phyloP scores from a whole-genome alignment of 306 rosid genomes.

The Vigna reflexopilosa region DNA sequence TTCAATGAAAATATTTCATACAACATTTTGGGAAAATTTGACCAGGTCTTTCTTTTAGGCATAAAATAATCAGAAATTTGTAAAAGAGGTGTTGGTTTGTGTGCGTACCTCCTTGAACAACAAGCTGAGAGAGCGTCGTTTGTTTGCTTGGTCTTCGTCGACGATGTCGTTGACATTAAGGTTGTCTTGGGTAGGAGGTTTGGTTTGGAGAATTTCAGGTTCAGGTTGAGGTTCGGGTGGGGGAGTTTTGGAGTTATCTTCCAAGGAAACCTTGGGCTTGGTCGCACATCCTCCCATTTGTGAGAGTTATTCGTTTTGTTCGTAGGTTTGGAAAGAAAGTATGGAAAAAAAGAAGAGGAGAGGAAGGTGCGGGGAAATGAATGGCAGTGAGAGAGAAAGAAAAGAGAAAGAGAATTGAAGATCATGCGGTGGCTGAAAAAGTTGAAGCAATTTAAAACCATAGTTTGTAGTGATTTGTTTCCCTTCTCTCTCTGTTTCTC shows the following conservation, averaged over 20 bases:
- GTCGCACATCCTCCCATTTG: slow-evolving; percentile 78
- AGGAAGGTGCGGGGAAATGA: slow-evolving; percentile 39
- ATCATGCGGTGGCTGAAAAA: slow-evolving; percentile 22
- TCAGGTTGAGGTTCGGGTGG: slow-evolving; percentile 26
- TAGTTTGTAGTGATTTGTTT: background rate
- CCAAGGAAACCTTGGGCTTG: slow-evolving; percentile 60
- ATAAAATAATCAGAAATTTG: background rate
- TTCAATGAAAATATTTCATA: background rate
- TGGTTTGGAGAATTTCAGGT: background rate
- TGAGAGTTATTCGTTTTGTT: background rate
- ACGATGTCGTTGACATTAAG: slow-evolving; percentile 40
- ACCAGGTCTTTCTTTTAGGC: background rate
- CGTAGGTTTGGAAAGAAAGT: background rate
- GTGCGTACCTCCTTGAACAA: slow-evolving; percentile 58
- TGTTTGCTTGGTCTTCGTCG: slow-evolving; percentile 53
- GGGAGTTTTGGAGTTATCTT: slow-evolving; percentile 35
- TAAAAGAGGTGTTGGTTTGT: background rate
- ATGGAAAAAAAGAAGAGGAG: background rate
- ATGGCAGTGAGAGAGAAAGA: background rate
- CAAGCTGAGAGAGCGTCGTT: slow-evolving; percentile 62
- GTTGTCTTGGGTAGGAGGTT: background rate
- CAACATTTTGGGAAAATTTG: background rate
- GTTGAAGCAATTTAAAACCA: slow-evolving; percentile 17
- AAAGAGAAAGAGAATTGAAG: background rate
- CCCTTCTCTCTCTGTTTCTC: slow-evolving; percentile 3